phyloP scores from a whole-genome alignment of 306 rosid genomes.

The Quercus wislizeni region DNA sequence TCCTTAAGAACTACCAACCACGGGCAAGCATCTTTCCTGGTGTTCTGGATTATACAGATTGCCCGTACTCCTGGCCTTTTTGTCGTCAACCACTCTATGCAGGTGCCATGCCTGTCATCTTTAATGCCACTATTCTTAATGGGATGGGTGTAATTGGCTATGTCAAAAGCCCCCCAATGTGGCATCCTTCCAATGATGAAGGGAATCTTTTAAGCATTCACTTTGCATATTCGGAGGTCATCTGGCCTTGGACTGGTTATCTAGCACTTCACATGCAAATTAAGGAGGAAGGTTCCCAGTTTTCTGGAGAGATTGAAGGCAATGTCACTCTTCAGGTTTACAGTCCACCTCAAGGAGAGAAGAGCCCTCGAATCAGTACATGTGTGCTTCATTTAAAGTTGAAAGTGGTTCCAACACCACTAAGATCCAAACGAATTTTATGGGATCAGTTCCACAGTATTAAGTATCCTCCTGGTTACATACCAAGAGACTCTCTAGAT shows the following conservation, averaged over 20 bases:
- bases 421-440: constrained; percentile 75
- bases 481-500: constrained; percentile 96
- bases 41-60: constrained; percentile 82
- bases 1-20: constrained; percentile 84
- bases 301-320: constrained; percentile 89
- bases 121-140: constrained; percentile 92
- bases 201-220: constrained; percentile 92
- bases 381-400: constrained; percentile 90
- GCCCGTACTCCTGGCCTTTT: constrained; percentile 97
- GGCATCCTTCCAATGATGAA: constrained; percentile 88
- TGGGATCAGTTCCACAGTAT: constrained; percentile 99
- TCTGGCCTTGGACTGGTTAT: constrained; percentile 99
- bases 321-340: constrained; percentile 78
- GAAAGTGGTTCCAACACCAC: constrained; percentile 86
- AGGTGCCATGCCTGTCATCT: constrained; percentile 96
- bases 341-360: constrained; percentile 82
- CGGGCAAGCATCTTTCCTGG: constrained; percentile 91
- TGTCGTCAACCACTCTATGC: constrained; percentile 98
- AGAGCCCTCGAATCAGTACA: constrained; percentile 42
- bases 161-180: constrained; percentile 73
- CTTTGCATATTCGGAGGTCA: constrained; percentile 76
- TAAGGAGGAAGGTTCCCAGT: constrained; percentile 85
- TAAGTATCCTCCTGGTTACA: constrained; percentile 97
- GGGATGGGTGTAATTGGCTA: constrained; percentile 97
- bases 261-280: constrained; percentile 94